Evolutionary conservation across 352 stramenopile genomes (phyloP).

Genomic region (Phytophthora agathidicida): DNA sequence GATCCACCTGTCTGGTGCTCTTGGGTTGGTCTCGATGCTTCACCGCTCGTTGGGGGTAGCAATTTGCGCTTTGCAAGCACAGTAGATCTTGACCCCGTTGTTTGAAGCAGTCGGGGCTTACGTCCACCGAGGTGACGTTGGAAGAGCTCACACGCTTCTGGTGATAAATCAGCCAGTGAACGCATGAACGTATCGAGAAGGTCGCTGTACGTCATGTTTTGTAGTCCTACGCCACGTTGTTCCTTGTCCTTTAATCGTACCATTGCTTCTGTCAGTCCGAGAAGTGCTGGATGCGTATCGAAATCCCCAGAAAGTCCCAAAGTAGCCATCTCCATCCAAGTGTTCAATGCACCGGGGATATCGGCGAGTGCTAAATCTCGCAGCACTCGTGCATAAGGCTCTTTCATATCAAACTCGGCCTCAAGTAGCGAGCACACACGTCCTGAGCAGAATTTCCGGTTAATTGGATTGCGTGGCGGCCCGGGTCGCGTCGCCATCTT

Average conservation of each 20-base stretch:
- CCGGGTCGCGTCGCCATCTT: constrained; percentile 43
- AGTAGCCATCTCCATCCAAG: constrained; percentile 71
- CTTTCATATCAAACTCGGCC: constrained; percentile 60
- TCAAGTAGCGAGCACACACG: constrained; percentile 61
- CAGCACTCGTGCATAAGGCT: constrained; percentile 54
- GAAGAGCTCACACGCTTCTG: constrained; percentile 73
- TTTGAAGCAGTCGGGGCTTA: constrained; percentile 52
- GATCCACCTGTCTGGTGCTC: constrained; percentile 30
- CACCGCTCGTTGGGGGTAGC: neutral
- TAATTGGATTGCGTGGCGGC: constrained; percentile 51
- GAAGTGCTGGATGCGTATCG: constrained; percentile 59
- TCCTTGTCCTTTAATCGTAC: constrained; percentile 81
- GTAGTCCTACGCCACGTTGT: constrained; percentile 69
- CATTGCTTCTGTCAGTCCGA: constrained; percentile 76
- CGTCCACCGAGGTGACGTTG: constrained; percentile 71
- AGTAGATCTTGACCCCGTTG: constrained; percentile 7
- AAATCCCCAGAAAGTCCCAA: constrained; percentile 72
- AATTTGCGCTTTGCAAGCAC: constrained; percentile 43
- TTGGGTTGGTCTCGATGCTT: constrained; percentile 6
- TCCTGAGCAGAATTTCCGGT: constrained; percentile 62
- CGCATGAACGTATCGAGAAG: constrained; percentile 75
- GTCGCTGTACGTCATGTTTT: constrained; percentile 83
- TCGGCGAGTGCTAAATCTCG: constrained; percentile 63
- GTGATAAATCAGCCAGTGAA: constrained; percentile 57
- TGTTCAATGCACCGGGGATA: constrained; percentile 52